phyloP scores from a whole-genome alignment of 768 basidiomycete genomes.

The Botryobasidium botryosum region DNA sequence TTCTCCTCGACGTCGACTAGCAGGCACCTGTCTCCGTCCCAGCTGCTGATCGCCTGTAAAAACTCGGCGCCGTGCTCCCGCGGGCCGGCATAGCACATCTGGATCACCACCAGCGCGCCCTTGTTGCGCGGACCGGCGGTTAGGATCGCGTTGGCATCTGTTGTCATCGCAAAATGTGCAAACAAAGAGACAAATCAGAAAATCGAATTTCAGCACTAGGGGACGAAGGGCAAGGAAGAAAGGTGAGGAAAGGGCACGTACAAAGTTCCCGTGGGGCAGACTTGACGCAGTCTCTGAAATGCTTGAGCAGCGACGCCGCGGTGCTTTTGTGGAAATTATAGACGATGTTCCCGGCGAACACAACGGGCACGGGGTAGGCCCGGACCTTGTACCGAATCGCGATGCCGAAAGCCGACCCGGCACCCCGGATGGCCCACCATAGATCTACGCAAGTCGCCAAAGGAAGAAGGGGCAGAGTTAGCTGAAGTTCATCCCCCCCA shows the following conservation, averaged over 20 bases:
- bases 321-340: constrained; percentile 83
- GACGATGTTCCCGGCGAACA: constrained; percentile 83
- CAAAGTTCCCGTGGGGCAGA: constrained; percentile 72
- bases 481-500: neutral
- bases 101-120: constrained; percentile 69
- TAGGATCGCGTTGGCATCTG: constrained; percentile 76
- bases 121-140: constrained; percentile 77
- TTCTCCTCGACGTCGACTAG: constrained; percentile 86
- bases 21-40: constrained; percentile 75
- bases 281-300: constrained; percentile 88
- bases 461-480: neutral
- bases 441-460: constrained; percentile 42
- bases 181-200: too few relatives aligned
- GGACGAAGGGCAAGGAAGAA: too few relatives aligned
- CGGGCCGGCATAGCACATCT: constrained; percentile 77
- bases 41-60: constrained; percentile 65
- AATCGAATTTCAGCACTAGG: too few relatives aligned
- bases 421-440: constrained; percentile 78
- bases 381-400: constrained; percentile 80
- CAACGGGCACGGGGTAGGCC: constrained; percentile 77
- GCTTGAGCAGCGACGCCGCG: constrained; percentile 72
- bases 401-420: constrained; percentile 68
- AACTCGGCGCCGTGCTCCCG: constrained; percentile 59
- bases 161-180: too few relatives aligned
- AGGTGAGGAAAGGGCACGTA: too few relatives aligned